Conservation (phyloP, 2,329 filamentous ascomycete genomes). For the Penicillium paneum region DNA sequence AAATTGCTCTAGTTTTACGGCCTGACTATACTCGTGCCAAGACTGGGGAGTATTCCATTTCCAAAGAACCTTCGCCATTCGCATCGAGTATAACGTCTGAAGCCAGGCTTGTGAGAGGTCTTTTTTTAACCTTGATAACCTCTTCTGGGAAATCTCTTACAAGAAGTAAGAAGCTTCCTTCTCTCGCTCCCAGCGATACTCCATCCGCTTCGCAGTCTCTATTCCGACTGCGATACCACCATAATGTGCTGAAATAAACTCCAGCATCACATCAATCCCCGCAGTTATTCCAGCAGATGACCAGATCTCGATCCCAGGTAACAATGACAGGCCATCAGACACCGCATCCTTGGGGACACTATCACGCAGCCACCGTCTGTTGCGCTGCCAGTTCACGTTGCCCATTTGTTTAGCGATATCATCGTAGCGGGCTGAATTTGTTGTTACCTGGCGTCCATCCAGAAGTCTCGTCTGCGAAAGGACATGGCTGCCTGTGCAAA, state of each 20-base stretch:
- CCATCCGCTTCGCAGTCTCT: slow-evolving; percentile 5
- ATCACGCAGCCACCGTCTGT: slow-evolving; percentile 6
- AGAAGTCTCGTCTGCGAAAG: slow-evolving; percentile 6
- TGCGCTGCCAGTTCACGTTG: neutral
- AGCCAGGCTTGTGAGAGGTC: neutral
- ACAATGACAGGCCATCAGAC: neutral
- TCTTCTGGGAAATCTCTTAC: neutral
- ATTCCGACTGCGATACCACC: slow-evolving; percentile 2
- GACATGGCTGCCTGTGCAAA: slow-evolving; percentile 5
- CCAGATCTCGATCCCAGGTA: slow-evolving; percentile 3
- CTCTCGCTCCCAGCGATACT: slow-evolving; percentile 9
- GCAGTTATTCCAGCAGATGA: slow-evolving; percentile 8
- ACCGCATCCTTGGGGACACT: neutral
- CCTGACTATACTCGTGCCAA: neutral
- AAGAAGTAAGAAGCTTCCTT: slow-evolving; percentile 6
- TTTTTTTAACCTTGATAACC: neutral
- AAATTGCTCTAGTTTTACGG: neutral
- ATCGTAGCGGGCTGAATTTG: slow-evolving; percentile 3
- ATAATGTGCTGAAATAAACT: slow-evolving; percentile 8
- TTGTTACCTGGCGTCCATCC: neutral
- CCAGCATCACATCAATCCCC: slow-evolving; percentile 9
- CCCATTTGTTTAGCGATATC: neutral
- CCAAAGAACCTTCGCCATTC: neutral
- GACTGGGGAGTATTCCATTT: neutral
- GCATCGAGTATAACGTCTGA: neutral